A percentile compares a stretch with the other conserved stretches of the same genome.
Evolutionary conservation across 495 filamentous ascomycete genomes (phyloP).

Genomic region (Penicillium simplicissimum): DNA sequence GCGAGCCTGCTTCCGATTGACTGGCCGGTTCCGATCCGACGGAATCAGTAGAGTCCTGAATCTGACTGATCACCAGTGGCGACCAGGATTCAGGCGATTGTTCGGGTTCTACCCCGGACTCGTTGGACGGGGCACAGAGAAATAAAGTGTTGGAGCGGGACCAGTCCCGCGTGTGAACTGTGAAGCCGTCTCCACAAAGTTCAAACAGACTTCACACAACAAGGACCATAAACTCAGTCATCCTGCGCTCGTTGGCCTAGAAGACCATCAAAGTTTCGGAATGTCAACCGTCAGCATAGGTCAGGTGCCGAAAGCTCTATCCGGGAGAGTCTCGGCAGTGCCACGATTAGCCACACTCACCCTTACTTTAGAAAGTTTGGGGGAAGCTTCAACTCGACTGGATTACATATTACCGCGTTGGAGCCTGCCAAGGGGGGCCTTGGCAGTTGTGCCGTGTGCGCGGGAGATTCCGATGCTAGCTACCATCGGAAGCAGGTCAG

Average conservation of each 20-base stretch:
- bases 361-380: not conserved
- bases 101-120: conserved; percentile 2
- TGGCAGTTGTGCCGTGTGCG: not conserved
- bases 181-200: not conserved
- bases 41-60: not conserved
- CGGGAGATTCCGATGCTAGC: conserved; percentile 8
- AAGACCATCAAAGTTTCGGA: not conserved
- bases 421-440: not conserved
- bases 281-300: not conserved
- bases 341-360: not conserved
- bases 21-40: conserved; percentile 4
- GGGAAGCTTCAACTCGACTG: too few species aligned
- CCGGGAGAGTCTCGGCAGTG: conserved; percentile 3
- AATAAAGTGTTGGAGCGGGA: not conserved
- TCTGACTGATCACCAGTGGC: too few species aligned
- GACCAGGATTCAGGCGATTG: not conserved
- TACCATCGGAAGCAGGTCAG: conserved; percentile 1
- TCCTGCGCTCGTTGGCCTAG: not conserved
- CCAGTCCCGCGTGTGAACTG: not conserved
- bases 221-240: not conserved
- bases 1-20: conserved; percentile 1
- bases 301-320: conserved; percentile 16
- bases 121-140: not conserved
- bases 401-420: too few species aligned
- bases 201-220: not conserved